phyloP scores from a whole-genome alignment of 176 grass and related monocot genomes.

The Aegilops bicornis region DNA sequence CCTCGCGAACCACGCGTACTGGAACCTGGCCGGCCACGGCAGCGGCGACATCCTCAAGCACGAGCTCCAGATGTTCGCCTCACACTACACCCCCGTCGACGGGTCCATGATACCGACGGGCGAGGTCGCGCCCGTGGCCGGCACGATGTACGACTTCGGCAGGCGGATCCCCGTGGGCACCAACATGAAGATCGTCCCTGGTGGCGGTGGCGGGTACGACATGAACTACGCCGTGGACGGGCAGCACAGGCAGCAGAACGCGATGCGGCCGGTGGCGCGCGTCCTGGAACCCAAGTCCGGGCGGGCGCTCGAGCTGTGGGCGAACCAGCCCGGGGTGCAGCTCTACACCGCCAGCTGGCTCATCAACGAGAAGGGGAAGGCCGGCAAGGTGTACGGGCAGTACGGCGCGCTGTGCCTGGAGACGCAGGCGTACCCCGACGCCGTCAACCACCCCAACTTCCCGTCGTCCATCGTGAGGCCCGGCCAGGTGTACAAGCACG shows the following conservation, averaged over 20 bases:
- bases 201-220: constrained; percentile 54
- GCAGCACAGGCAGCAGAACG: background rate
- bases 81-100: background rate
- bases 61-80: background rate
- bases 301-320: constrained; percentile 57
- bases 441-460: constrained; percentile 75
- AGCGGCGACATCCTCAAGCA: constrained; percentile 2
- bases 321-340: constrained; percentile 86
- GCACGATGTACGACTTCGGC: constrained; percentile 66
- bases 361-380: constrained; percentile 50
- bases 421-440: constrained; percentile 84
- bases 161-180: constrained; percentile 27
- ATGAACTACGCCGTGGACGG: constrained; percentile 60
- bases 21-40: constrained; percentile 45
- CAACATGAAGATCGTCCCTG: constrained; percentile 32
- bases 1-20: constrained; percentile 69
- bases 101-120: background rate
- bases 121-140: constrained; percentile 27
- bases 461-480: constrained; percentile 62
- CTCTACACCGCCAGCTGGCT: constrained; percentile 69
- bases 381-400: constrained; percentile 41
- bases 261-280: constrained; percentile 43
- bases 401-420: constrained; percentile 70
- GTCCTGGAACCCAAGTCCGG: constrained; percentile 22
- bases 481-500: constrained; percentile 58